These are phyloP conservation scores for Forsythia viridissima DNA, from an alignment of 257 asterid species.

Conservation along the genomic window DNA sequence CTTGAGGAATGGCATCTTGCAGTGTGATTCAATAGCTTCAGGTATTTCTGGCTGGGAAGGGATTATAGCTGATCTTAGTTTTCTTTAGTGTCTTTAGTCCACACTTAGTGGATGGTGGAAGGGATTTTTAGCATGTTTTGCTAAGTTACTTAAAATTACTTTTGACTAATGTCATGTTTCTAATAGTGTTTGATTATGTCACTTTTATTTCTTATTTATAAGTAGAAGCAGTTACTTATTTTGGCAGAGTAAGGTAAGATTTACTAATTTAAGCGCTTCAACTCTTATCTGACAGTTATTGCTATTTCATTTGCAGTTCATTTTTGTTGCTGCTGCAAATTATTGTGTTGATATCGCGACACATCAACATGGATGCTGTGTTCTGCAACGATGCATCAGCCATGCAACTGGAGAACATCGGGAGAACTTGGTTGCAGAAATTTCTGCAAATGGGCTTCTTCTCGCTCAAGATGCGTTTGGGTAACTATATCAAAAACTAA, in stretches of 20 bases:
- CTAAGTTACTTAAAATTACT: not conserved
- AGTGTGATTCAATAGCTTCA: not conserved
- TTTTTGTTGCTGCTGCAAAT: constrained; percentile 82
- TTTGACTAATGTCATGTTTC: not conserved
- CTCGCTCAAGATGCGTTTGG: constrained; percentile 97
- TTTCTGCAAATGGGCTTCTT: constrained; percentile 68
- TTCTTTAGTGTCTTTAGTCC: constrained; percentile 1
- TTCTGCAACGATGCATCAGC: constrained; percentile 85
- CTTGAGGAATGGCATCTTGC: constrained; percentile 12
- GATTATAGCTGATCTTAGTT: constrained; percentile 4
- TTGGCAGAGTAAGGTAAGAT: not conserved
- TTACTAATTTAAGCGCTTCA: not conserved
- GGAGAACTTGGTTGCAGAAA: constrained; percentile 66
- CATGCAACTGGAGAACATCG: constrained; percentile 68
- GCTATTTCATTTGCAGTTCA: constrained; percentile 59
- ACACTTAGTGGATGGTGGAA: not conserved
- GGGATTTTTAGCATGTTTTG: not conserved
- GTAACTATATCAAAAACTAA: constrained; percentile 38
- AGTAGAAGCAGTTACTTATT: not conserved
- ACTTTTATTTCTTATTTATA: not conserved
- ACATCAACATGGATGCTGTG: constrained; percentile 95
- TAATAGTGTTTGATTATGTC: not conserved
- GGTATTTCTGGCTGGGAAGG: not conserved
- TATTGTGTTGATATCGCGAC: constrained; percentile 88
- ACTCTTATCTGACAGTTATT: constrained; percentile 5